These are phyloP conservation scores for Wallemia ichthyophaga DNA, from an alignment of 1,284 basidiomycete genomes.

Conservation along the genomic window DNA sequence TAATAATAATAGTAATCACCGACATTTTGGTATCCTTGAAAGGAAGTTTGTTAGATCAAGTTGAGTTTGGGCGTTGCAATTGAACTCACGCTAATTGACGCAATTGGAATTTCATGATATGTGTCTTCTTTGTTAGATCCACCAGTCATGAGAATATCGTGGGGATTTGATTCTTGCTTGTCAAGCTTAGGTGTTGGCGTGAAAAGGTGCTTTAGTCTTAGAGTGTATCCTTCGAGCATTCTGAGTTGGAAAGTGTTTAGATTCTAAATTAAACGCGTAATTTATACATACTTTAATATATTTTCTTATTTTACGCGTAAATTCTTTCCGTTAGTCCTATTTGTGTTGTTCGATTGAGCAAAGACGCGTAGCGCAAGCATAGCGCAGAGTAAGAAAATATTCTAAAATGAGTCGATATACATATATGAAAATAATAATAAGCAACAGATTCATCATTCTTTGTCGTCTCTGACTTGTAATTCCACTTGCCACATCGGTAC, in stretches of 20 bases:
- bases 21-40: neutral
- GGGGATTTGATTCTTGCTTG: neutral
- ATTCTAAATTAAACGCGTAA: neutral
- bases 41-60: neutral
- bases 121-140: neutral
- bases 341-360: neutral
- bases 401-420: neutral
- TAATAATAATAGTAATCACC: neutral
- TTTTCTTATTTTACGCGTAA: neutral
- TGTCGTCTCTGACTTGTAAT: neutral
- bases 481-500: neutral
- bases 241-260: no score
- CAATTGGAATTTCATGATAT: neutral
- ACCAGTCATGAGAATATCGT: neutral
- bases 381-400: no score
- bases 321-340: no score
- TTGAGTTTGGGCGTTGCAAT: neutral
- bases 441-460: neutral
- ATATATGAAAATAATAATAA: neutral
- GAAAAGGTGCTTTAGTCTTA: neutral
- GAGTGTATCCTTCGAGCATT: neutral
- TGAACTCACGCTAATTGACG: neutral
- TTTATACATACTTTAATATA: no score
- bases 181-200: neutral
- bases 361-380: neutral